phyloP scores from a whole-genome alignment of 129 eudicot genomes.

The Flaveria brownii region DNA sequence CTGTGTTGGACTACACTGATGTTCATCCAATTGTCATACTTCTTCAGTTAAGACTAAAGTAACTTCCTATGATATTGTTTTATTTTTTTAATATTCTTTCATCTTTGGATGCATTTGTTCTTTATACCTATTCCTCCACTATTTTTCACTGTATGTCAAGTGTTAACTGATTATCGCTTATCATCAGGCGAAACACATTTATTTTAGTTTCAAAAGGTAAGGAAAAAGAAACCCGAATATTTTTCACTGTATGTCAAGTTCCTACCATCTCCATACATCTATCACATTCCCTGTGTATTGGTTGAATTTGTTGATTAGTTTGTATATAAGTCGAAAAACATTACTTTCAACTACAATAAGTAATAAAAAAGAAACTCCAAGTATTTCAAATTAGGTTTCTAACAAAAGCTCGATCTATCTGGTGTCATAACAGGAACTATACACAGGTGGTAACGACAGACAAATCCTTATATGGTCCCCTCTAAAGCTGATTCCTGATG shows the following conservation, averaged over 20 bases:
- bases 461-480: conserved; percentile 97
- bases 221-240: not conserved
- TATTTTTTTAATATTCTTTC: not conserved
- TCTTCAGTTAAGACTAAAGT: no score
- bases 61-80: not conserved
- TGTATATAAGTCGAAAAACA: not conserved
- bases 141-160: not conserved
- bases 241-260: not conserved
- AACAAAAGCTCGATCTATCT: not conserved
- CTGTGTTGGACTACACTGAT: not conserved
- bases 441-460: conserved; percentile 85
- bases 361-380: not conserved
- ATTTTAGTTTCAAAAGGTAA: no score
- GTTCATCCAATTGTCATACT: not conserved
- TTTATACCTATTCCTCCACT: not conserved
- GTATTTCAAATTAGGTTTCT: not conserved
- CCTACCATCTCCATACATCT: not conserved
- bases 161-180: not conserved
- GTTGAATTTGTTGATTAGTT: no score
- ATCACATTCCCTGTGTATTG: not conserved
- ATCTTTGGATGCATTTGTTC: not conserved
- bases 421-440: conserved; percentile 61
- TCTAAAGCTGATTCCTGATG: conserved; percentile 46
- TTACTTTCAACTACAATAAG: not conserved
- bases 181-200: not conserved